Evolutionary conservation across 108 stramenopile genomes (phyloP).

Genomic region (Cyclostephanos tholiformis): DNA sequence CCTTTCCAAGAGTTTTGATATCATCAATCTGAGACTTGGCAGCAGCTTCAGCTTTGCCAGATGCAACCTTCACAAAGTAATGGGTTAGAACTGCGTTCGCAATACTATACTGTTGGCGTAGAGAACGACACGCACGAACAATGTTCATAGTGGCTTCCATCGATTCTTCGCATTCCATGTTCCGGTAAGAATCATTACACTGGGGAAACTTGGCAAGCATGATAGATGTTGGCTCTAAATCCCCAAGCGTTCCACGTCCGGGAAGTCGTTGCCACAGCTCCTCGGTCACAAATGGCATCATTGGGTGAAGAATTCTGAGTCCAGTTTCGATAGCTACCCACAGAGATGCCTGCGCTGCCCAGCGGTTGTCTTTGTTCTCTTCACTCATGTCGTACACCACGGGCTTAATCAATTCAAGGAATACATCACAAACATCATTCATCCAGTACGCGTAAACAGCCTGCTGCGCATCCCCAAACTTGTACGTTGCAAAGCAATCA

Average conservation of each 20-base stretch:
- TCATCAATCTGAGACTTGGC: slow-evolving; percentile 63
- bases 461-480: slow-evolving; percentile 91
- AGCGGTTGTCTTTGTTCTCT: slow-evolving; percentile 71
- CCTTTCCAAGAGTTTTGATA: slow-evolving; percentile 84
- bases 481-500: slow-evolving; percentile 69
- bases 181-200: slow-evolving; percentile 57
- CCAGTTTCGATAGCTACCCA: slow-evolving; percentile 92
- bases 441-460: slow-evolving; percentile 91
- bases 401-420: slow-evolving; percentile 98
- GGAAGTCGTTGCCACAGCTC: slow-evolving; percentile 99
- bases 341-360: slow-evolving; percentile 94
- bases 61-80: slow-evolving; percentile 79
- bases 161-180: slow-evolving; percentile 63
- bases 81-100: slow-evolving; percentile 80
- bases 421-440: slow-evolving; percentile 96
- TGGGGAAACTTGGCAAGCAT: slow-evolving; percentile 95
- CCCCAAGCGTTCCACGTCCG: slow-evolving; percentile 90
- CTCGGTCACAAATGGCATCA: slow-evolving; percentile 99
- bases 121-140: slow-evolving; percentile 82
- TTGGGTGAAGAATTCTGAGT: slow-evolving; percentile 94
- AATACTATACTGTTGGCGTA: slow-evolving; percentile 86
- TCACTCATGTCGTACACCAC: slow-evolving; percentile 82
- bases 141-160: slow-evolving; percentile 85
- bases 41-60: slow-evolving; percentile 51
- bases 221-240: slow-evolving; percentile 84